phyloP scores from a whole-genome alignment of 345 rosid genomes.

The Arabidopsis suecica region DNA sequence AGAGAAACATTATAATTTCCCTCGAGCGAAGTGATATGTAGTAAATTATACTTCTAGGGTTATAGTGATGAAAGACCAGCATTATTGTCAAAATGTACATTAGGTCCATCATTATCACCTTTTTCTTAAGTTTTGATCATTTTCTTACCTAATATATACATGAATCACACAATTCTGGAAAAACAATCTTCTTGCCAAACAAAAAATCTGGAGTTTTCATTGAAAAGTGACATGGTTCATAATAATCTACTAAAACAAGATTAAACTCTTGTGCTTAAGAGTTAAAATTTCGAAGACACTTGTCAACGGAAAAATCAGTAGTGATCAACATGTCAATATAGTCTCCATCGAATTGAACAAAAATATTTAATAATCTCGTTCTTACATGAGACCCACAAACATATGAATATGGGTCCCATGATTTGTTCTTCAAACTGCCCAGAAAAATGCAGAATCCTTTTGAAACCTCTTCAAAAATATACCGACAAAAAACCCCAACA shows the following conservation, averaged over 20 bases:
- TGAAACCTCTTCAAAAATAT: conserved; percentile 29
- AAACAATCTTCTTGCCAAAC: not conserved
- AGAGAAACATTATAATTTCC: conserved; percentile 13
- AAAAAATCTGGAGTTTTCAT: not conserved
- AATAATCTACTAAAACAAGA: conserved; percentile 6
- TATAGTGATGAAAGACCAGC: conserved; percentile 31
- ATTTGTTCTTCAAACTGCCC: conserved; percentile 42
- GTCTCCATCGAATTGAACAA: conserved; percentile 38
- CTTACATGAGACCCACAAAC: conserved; percentile 51
- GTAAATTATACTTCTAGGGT: conserved; percentile 23
- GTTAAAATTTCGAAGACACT: conserved; percentile 14
- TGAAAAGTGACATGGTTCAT: conserved; percentile 9
- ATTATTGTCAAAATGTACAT: conserved; percentile 35
- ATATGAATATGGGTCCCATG: conserved; percentile 41
- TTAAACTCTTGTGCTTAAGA: conserved; percentile 2
- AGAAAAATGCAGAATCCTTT: conserved; percentile 36
- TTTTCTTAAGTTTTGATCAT: not conserved
- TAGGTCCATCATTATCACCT: conserved; percentile 19
- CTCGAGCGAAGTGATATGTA: conserved; percentile 41
- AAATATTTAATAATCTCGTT: conserved; percentile 28
- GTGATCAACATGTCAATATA: conserved; percentile 46
- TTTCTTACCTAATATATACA: not conserved
- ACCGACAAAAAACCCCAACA: conserved; percentile 14
- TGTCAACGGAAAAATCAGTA: conserved; percentile 40
- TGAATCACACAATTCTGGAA: not conserved